These are phyloP conservation scores for Naganishia cerealis DNA, from an alignment of 1,284 basidiomycete genomes.

Conservation along the genomic window DNA sequence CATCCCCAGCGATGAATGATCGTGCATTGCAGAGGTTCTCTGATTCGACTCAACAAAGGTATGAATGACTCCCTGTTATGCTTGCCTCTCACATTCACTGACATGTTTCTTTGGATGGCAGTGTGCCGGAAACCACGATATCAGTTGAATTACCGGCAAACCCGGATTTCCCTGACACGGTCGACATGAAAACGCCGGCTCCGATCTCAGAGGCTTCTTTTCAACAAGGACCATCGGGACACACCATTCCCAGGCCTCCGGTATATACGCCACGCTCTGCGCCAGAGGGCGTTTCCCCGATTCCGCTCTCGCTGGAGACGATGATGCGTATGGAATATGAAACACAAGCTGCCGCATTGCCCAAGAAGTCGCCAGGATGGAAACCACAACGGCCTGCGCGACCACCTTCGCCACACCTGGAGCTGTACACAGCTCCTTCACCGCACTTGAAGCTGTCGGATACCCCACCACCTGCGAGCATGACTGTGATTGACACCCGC, in stretches of 20 bases:
- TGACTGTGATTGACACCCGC: constrained; percentile 23
- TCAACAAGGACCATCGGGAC: neutral
- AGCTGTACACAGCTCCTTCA: constrained; percentile 38
- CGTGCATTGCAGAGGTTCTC: constrained; percentile 8
- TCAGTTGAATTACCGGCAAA: neutral
- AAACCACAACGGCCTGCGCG: constrained; percentile 43
- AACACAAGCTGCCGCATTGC: neutral
- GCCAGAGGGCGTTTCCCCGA: constrained; percentile 31
- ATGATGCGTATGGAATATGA: constrained; percentile 42
- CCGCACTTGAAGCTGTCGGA: constrained; percentile 29
- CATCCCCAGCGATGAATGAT: neutral
- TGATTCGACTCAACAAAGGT: constrained; percentile 16
- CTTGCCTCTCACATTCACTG: neutral
- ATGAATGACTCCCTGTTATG: neutral
- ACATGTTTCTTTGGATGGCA: neutral
- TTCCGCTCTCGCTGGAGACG: constrained; percentile 43
- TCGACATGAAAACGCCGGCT: constrained; percentile 36
- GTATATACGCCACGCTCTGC: constrained; percentile 34
- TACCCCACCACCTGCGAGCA: constrained; percentile 4
- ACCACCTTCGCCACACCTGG: constrained; percentile 45
- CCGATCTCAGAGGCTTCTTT: neutral
- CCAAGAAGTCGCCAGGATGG: constrained; percentile 36
- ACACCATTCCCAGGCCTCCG: neutral
- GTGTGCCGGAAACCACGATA: neutral
- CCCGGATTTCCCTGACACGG: constrained; percentile 34